Evolutionary conservation across 306 rosid genomes (phyloP).

Genomic region (Senna tora): DNA sequence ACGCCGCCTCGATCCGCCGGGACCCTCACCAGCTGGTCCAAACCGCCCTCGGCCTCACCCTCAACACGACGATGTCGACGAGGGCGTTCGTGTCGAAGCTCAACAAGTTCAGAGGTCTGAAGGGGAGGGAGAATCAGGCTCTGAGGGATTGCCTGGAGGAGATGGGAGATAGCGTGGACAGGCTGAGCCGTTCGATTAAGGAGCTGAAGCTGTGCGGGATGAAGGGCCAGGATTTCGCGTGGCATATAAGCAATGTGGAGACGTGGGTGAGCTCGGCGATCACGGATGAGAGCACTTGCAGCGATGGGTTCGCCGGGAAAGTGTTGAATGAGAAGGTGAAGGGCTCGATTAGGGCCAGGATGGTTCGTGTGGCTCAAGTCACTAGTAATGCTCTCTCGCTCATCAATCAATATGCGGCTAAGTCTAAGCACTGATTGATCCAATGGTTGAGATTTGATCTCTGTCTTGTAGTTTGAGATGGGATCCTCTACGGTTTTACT

Average conservation of each 20-base stretch:
- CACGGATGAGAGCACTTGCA: slow-evolving; percentile 47
- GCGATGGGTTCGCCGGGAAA: slow-evolving; percentile 50
- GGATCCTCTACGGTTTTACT: no score
- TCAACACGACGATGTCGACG: slow-evolving; percentile 43
- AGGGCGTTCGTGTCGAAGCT: slow-evolving; percentile 39
- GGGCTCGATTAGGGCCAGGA: slow-evolving; percentile 34
- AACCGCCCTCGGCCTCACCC: slow-evolving; percentile 40
- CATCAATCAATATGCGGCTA: slow-evolving; percentile 45
- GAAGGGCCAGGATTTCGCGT: slow-evolving; percentile 40
- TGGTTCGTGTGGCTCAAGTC: slow-evolving; percentile 53
- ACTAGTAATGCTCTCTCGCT: slow-evolving; percentile 56
- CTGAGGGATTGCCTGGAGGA: slow-evolving; percentile 45
- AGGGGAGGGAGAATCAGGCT: slow-evolving; percentile 41
- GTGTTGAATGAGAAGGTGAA: slow-evolving; percentile 40
- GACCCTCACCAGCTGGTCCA: slow-evolving; percentile 50
- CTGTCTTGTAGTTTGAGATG: no score
- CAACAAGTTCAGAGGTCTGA: slow-evolving; percentile 38
- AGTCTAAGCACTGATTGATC: slow-evolving; percentile 28
- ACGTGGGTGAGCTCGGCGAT: slow-evolving; percentile 54
- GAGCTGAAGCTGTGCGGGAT: slow-evolving; percentile 43
- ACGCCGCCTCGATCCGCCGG: slow-evolving; percentile 44
- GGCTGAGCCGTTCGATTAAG: slow-evolving; percentile 40
- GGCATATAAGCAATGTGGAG: slow-evolving; percentile 60
- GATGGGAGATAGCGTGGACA: slow-evolving; percentile 44
- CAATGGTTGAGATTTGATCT: no score